phyloP scores from a whole-genome alignment of 2,329 filamentous ascomycete species.

The Diaporthe eres region DNA sequence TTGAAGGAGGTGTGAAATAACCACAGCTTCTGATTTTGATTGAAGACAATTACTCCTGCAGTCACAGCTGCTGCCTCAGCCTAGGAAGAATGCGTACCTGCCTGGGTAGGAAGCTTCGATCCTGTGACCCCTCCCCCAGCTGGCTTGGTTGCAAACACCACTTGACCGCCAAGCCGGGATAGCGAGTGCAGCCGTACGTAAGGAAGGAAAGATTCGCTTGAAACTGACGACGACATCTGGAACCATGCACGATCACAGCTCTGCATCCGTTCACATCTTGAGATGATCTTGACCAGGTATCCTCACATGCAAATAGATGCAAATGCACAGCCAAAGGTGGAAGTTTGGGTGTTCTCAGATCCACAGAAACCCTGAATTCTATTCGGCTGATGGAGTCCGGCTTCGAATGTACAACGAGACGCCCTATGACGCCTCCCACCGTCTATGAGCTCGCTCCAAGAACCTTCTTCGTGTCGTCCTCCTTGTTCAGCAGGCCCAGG shows the following conservation, averaged over 20 bases:
- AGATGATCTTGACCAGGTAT: background rate
- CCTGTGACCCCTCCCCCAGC: background rate
- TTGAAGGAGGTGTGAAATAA: background rate
- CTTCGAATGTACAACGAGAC: slow-evolving; percentile 20
- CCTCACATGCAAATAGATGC: background rate
- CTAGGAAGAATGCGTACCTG: background rate
- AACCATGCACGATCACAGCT: background rate
- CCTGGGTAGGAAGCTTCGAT: slow-evolving; percentile 26
- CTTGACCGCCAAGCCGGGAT: background rate
- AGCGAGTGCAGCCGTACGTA: background rate
- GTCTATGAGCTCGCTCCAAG: slow-evolving; percentile 53
- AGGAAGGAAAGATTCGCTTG: background rate
- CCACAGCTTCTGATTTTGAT: no score
- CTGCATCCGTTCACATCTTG: background rate
- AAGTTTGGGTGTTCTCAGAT: background rate
- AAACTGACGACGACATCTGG: background rate
- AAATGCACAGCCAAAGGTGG: background rate
- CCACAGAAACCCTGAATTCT: background rate
- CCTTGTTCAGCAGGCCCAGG: slow-evolving; percentile 85
- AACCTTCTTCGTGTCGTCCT: slow-evolving; percentile 81
- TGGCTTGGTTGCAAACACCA: background rate
- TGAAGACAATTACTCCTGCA: background rate
- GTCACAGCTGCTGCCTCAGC: background rate
- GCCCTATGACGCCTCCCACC: background rate
- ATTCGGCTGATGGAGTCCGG: slow-evolving; percentile 20